Evolutionary conservation across 805 yeast genomes (phyloP), one percentile per base, ranked within the genome.

Genomic region (Suhomyces canberraensis): DNA sequence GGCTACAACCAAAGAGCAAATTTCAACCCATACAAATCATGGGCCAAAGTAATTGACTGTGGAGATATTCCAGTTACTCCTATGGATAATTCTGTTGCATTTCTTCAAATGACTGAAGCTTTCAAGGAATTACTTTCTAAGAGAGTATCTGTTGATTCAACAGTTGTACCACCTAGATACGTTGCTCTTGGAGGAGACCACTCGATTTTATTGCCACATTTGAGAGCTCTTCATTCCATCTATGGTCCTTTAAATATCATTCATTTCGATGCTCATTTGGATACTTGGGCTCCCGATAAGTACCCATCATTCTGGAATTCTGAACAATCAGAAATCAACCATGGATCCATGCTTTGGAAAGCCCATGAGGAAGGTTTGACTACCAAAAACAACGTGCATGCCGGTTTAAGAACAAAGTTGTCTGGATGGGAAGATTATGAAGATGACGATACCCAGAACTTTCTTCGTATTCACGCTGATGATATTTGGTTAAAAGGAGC

Each of bases 301-400:
- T 84, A 84, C 52, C 84, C 86, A 16, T 64, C 78, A 13, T 75
- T 70, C 51, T 76, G 82, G 82, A 68, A 66, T 48, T 66, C 78
- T n/a, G 71, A 72, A 25, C 74, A 71, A 47, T 64, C 75, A 28
- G 78, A 79, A 33, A 73, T 82, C 58, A 86, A 84, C 28, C 95
- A 86, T 52, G 95, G 95, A 4, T 80, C 93, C 5, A 84, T 86
- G 90, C 68, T 86, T 25, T 85, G 93, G 93, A 73, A 81, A 71
- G 91, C 91, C 5, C 58, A 61, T 36, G 69, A 81, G 40, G 95
- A 86, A 53, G 89, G 85, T 0, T 63, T 84, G 35, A 57, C 83
- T 21, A 64, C 77, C 21, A 64, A 66, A 33, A 60, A 74, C 33
- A 83, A 85, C 50, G 68, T 83, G 29, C 95, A 86, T 52, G 83